phyloP scores from a whole-genome alignment of 2,329 filamentous ascomycete species.

The Colletotrichum euphorbiae region DNA sequence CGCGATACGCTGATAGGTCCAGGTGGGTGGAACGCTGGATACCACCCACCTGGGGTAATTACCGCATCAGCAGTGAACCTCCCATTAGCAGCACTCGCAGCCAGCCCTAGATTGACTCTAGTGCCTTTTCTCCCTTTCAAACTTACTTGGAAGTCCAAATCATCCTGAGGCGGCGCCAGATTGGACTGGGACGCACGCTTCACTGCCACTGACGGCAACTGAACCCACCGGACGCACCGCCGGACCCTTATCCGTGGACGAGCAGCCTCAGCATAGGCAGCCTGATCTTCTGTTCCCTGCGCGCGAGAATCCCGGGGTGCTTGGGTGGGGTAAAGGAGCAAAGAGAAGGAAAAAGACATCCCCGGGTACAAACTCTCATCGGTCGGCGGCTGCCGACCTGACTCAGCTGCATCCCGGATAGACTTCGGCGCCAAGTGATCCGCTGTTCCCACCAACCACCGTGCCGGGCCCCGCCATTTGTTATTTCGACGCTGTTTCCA shows the following conservation, averaged over 20 bases:
- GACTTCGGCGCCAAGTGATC: not conserved
- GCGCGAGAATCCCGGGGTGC: not conserved
- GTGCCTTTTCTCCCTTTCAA: too few species aligned
- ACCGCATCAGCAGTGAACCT: constrained; percentile 6
- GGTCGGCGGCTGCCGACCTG: constrained; percentile 7
- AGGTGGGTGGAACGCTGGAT: not conserved
- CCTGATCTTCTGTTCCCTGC: not conserved
- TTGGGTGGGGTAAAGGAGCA: constrained; percentile 6
- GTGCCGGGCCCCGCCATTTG: not conserved
- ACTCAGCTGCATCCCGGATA: not conserved
- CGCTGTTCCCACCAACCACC: not conserved
- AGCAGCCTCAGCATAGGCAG: not conserved
- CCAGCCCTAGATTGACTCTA: not conserved
- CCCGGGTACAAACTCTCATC: not conserved
- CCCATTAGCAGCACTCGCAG: not conserved
- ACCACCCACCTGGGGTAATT: constrained; percentile 19
- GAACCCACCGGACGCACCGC: not conserved
- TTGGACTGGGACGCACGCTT: too few species aligned
- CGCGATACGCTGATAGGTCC: not conserved
- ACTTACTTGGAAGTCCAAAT: too few species aligned
- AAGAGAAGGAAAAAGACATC: not conserved
- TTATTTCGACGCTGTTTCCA: not conserved
- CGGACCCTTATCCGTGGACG: constrained; percentile 10
- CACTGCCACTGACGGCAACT: too few species aligned
- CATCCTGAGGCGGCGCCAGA: too few species aligned